These are phyloP conservation scores for Leccinum huronense DNA, from an alignment of 1,284 basidiomycete species.

Conservation along the genomic window DNA sequence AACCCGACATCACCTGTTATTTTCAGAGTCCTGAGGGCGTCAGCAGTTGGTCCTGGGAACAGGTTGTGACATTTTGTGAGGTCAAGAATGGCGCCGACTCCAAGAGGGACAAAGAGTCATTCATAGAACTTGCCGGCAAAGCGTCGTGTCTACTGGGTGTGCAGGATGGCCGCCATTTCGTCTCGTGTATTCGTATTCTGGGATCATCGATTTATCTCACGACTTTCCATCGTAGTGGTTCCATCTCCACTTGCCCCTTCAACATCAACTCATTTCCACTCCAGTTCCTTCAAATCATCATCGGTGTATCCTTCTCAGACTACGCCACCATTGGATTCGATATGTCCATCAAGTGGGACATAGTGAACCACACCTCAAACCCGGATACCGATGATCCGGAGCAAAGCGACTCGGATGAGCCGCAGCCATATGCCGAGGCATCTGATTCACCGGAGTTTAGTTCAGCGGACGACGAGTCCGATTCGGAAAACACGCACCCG, in stretches of 20 bases:
- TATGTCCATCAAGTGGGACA: not conserved
- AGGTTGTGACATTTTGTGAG: constrained; percentile 1
- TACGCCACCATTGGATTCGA: not conserved
- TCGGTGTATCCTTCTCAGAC: not conserved
- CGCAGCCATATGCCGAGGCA: not conserved
- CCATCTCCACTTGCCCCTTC: not conserved
- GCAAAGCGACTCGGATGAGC: not conserved
- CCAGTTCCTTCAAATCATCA: not conserved
- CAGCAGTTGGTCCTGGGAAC: not conserved
- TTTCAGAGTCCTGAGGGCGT: not conserved
- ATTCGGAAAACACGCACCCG: not conserved
- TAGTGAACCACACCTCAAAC: not conserved
- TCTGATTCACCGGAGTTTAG: not conserved
- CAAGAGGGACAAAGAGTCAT: not conserved
- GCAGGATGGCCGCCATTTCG: not conserved
- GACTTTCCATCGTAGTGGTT: not conserved
- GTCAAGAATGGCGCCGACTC: not conserved
- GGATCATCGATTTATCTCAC: not conserved
- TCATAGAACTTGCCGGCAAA: not conserved
- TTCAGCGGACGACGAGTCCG: not conserved
- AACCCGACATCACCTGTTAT: constrained; percentile 4
- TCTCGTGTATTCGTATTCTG: not conserved
- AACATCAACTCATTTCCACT: not conserved
- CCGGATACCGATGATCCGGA: no score
- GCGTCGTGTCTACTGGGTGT: not conserved